Conservation (phyloP, 306 rosid species). For the Quercus parvula region DNA sequence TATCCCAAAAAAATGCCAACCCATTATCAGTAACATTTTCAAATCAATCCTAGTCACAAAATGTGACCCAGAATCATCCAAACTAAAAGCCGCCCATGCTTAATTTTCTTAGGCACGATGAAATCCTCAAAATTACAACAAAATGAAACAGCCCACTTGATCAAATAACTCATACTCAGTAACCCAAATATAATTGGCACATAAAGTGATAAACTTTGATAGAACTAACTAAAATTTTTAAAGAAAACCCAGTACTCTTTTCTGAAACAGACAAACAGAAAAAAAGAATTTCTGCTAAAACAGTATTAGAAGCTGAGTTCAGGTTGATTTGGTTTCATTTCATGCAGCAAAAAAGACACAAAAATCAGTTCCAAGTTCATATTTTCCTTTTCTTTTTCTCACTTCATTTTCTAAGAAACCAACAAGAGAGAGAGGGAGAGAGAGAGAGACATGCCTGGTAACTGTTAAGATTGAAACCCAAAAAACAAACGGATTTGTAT, state of each 20-base stretch:
- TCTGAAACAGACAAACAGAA: neutral
- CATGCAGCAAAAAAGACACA: neutral
- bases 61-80: no score
- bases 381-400: no score
- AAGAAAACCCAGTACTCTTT: neutral
- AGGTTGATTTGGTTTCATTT: neutral
- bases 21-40: no score
- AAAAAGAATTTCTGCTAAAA: neutral
- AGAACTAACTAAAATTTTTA: neutral
- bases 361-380: neutral
- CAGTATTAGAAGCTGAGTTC: neutral
- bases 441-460: conserved; percentile 24
- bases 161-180: neutral
- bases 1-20: neutral
- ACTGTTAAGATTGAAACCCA: conserved; percentile 2
- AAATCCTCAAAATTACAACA: neutral
- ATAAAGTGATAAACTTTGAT: neutral
- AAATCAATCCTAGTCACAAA: no score
- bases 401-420: neutral
- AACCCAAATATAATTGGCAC: neutral
- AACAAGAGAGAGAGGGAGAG: neutral
- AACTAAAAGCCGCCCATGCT: neutral
- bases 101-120: neutral
- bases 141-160: neutral
- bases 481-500: conserved; percentile 30